These are phyloP conservation scores for Penicillium daleae DNA, from an alignment of 495 filamentous ascomycete species.

Conservation along the genomic window DNA sequence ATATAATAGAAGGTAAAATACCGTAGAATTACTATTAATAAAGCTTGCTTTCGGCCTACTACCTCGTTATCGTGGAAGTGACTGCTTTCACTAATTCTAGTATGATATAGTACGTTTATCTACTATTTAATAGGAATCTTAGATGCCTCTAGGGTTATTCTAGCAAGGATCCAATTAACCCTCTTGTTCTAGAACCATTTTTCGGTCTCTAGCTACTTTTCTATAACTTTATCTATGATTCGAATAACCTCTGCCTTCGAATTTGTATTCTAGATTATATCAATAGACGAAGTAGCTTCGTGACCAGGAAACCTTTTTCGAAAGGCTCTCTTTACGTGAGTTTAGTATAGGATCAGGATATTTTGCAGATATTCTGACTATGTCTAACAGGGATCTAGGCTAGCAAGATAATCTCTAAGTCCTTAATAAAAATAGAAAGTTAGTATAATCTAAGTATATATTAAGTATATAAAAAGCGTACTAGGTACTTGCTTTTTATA, in stretches of 20 bases:
- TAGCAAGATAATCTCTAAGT: not conserved
- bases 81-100: not conserved
- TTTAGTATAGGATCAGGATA: not conserved
- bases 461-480: not conserved
- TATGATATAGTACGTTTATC: not conserved
- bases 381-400: no score
- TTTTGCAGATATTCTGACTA: not conserved
- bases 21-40: not conserved
- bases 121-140: not conserved
- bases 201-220: not conserved
- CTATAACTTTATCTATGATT: not conserved
- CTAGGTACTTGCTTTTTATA: not conserved
- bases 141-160: no score
- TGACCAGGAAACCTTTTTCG: not conserved
- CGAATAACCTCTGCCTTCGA: no score
- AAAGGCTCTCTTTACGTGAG: not conserved
- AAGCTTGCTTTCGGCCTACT: no score
- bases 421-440: not conserved
- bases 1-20: not conserved
- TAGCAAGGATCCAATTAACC: not conserved
- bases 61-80: not conserved
- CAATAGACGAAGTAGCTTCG: not conserved
- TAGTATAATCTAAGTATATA: not conserved
- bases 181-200: not conserved
- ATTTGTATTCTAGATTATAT: not conserved